Evolutionary conservation across 352 stramenopile species (phyloP).

Genomic region (Globisporangium rhizosaccharum): DNA sequence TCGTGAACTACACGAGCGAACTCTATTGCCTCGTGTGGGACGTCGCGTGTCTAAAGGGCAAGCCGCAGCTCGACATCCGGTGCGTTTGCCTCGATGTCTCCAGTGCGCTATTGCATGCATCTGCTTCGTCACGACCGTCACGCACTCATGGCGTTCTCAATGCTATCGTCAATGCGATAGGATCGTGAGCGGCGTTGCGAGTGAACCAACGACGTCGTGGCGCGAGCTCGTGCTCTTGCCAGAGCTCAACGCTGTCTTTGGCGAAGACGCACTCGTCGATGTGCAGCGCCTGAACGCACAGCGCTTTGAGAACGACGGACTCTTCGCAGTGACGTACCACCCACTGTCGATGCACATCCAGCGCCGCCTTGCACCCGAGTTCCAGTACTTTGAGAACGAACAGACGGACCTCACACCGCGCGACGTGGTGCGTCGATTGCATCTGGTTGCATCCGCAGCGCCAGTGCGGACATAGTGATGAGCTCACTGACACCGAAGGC

Average conservation of each 20-base stretch:
- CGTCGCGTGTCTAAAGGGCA: slow-evolving; percentile 41
- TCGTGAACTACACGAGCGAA: slow-evolving; percentile 75
- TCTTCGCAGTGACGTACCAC: slow-evolving; percentile 61
- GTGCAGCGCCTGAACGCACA: slow-evolving; percentile 60
- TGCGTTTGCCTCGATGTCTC: slow-evolving; percentile 10
- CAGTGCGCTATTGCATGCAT: neutral
- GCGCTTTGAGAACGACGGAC: slow-evolving; percentile 48
- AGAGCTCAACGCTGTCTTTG: slow-evolving; percentile 65
- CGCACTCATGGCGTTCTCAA: neutral
- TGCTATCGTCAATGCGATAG: slow-evolving; percentile 11
- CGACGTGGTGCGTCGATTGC: slow-evolving; percentile 21
- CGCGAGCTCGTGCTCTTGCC: slow-evolving; percentile 55
- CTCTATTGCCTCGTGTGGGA: slow-evolving; percentile 75
- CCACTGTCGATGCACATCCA: slow-evolving; percentile 48
- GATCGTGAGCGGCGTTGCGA: slow-evolving; percentile 32
- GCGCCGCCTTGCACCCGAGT: slow-evolving; percentile 36
- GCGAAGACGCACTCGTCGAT: slow-evolving; percentile 49
- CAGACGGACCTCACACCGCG: slow-evolving; percentile 45
- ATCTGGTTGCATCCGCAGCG: neutral
- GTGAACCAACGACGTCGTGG: slow-evolving; percentile 32
- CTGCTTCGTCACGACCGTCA: neutral
- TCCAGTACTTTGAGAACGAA: slow-evolving; percentile 78
- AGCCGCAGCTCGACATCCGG: slow-evolving; percentile 61
- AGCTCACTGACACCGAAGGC: neutral
- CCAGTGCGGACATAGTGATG: neutral